Percentiles rank a stretch among this genome's conserved stretches.
These are phyloP conservation scores for Pinus albicaulis DNA, from an alignment of 75 land plant species.

Conservation along the genomic window DNA sequence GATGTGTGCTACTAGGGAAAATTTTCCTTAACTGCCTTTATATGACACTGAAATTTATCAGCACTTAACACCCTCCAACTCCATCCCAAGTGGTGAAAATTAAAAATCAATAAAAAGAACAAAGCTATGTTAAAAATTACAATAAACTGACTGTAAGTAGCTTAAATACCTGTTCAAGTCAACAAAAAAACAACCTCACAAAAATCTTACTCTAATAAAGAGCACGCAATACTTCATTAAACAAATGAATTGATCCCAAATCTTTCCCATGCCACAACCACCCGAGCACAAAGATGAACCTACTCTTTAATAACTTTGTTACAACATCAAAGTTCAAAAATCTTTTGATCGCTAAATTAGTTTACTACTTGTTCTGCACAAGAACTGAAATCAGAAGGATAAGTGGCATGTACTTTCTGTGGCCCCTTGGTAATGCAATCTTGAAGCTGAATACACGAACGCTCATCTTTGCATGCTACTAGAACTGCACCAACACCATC, in stretches of 20 bases:
- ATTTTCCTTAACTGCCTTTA: too few relatives aligned
- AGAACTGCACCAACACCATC: conserved; percentile 53
- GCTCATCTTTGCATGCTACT: conserved; percentile 99
- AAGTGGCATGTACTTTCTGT: conserved; percentile 47
- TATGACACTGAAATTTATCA: too few relatives aligned
- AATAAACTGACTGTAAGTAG: too few relatives aligned
- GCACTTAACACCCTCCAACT: too few relatives aligned
- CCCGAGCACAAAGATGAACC: not conserved
- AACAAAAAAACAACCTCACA: too few relatives aligned
- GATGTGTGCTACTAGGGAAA: too few relatives aligned
- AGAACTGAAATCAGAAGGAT: conserved; percentile 1
- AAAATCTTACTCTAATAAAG: not conserved
- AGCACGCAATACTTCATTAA: not conserved
- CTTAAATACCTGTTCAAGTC: too few relatives aligned
- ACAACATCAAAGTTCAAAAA: not conserved
- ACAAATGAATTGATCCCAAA: not conserved
- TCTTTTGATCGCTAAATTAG: not conserved
- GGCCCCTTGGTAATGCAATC: conserved; percentile 68
- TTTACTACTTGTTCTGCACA: not conserved
- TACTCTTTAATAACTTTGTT: not conserved
- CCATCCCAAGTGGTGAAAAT: not conserved
- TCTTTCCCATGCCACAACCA: not conserved
- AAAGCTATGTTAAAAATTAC: too few relatives aligned
- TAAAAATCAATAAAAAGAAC: not conserved
- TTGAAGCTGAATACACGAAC: conserved; percentile 88